phyloP scores from a whole-genome alignment of 2,329 filamentous ascomycete genomes.

The Ophiosphaerella herpotricha region DNA sequence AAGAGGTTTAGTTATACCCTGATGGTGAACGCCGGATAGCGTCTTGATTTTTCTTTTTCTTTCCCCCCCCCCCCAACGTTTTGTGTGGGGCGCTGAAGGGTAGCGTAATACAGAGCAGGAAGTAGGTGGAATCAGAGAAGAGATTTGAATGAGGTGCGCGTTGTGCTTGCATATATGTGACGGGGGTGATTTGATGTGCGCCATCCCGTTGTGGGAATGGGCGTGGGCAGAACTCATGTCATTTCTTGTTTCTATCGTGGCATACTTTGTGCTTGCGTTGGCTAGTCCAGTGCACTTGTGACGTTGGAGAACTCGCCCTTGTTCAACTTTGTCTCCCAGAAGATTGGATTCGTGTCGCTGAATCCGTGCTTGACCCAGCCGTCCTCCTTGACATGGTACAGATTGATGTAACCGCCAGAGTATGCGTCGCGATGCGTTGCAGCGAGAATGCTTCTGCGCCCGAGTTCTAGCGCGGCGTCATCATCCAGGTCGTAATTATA shows the following conservation, averaged over 20 bases:
- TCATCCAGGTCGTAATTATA: slow-evolving; percentile 87
- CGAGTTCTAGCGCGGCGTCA: slow-evolving; percentile 88
- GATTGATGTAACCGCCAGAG: slow-evolving; percentile 97
- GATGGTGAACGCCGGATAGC: neutral
- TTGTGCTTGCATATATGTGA: no score
- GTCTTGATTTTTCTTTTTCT: neutral
- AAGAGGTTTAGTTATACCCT: no score
- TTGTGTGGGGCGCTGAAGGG: no score
- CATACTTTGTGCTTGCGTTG: neutral
- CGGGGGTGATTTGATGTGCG: no score
- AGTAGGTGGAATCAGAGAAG: neutral
- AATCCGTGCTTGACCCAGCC: slow-evolving; percentile 99
- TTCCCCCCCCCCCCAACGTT: neutral
- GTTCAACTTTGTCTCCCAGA: slow-evolving; percentile 99
- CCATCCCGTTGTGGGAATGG: no score
- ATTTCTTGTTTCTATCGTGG: neutral
- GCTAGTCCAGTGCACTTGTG: slow-evolving; percentile 71
- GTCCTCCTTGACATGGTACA: slow-evolving; percentile 98
- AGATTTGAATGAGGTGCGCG: neutral
- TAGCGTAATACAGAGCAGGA: no score
- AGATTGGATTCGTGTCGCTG: slow-evolving; percentile 96
- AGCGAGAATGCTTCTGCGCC: slow-evolving; percentile 88
- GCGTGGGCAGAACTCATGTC: neutral
- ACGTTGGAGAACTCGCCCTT: slow-evolving; percentile 99
- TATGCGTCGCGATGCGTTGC: slow-evolving; percentile 98